These are phyloP conservation scores for Populus hybrid DNA, from an alignment of 441 rosid genomes.

Conservation along the genomic window DNA sequence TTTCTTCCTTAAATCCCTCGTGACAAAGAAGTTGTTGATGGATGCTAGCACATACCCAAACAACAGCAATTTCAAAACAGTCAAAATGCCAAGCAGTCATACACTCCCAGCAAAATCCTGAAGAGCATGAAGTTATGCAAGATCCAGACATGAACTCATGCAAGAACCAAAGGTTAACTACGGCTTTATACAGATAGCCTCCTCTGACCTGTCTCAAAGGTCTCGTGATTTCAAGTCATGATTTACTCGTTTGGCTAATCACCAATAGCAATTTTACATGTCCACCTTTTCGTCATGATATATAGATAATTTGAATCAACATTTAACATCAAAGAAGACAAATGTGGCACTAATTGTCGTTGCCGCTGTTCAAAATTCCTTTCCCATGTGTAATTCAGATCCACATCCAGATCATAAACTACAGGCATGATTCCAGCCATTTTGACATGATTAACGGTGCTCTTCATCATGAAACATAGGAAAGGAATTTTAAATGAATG, in stretches of 20 bases:
- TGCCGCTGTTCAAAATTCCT: background rate
- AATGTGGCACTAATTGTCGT: no score
- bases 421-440: background rate
- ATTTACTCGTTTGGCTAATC: no score
- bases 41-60: background rate
- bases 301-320: background rate
- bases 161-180: background rate
- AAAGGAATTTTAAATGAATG: background rate
- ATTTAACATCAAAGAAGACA: background rate
- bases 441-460: background rate
- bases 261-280: no score
- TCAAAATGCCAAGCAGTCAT: background rate
- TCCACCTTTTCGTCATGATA: background rate
- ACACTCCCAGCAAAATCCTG: background rate
- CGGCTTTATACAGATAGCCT: background rate
- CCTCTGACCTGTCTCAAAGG: background rate
- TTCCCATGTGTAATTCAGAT: conserved; percentile 1
- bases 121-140: background rate
- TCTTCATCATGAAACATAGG: background rate
- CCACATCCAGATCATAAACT: conserved; percentile 11
- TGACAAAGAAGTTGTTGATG: background rate
- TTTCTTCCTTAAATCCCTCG: background rate
- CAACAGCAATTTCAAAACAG: background rate
- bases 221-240: no score
- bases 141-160: background rate